Evolutionary conservation across 2,329 filamentous ascomycete species (phyloP), one percentile per base, ranked within the genome.

Genomic region (Myriosclerotinia curreyana): DNA sequence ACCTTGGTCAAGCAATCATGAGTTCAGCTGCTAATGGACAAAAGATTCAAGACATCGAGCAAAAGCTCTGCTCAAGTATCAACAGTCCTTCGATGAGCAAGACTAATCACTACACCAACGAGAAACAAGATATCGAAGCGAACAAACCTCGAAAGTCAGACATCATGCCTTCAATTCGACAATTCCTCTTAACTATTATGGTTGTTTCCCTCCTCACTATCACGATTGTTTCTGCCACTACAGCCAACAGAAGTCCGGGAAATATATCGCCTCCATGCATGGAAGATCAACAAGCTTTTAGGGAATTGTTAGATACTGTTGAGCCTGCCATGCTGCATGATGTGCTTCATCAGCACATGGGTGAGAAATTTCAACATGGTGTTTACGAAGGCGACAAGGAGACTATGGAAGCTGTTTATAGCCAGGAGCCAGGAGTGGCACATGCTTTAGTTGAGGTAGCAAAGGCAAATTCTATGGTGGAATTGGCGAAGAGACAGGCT

Each of bases 351-450:
- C 78, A 81, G 66, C 82, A 86, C 70, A 79, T 87, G 62, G 82
- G 84, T 53, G 80, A 82, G 55, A 83, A 84, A 72, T 91, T 87
- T 76, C 82, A 86, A 73, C 83, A 90, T 72, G 88, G 88, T 65
- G 81, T 90, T 64, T 90, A 87, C 74, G 81, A 83, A 67, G 84
- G 85, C 67, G 87, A 89, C 71, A 81, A 80, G 69, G 79, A 81
- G 14, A 87, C 86, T 34, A 79, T 89, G 62, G 83, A 89, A 74
- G 84, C 82, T 42, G 80, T 89, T 36, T 83, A 86, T 76, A 78
- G 79, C 51, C 81, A 83, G 68, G 82, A 90, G 72, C 82, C 85
- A 28, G 79, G 82, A 46, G 78, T 90, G 46, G 86, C 87, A 22
- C 84, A 81, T 12, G 83, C 83, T 65, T 78, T 91, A 67, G 80